Evolutionary conservation across 2,329 filamentous ascomycete genomes (phyloP).

Genomic region (Pseudogymnoascus sp.): DNA sequence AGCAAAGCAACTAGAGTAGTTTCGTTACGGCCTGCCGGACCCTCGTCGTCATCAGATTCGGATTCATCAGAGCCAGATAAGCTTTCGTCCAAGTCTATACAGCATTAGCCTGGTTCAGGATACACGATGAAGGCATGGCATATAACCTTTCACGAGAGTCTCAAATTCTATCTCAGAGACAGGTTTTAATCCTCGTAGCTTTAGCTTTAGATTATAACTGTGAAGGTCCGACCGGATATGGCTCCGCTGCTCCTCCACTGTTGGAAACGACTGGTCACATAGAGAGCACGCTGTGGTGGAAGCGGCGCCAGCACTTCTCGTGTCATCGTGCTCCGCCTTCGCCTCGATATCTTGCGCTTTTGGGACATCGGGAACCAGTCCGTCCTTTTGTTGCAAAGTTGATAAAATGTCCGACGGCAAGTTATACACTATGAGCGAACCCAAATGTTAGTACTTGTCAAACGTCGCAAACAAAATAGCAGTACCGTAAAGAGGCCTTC

Average conservation of each 20-base stretch:
- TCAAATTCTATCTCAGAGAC: conserved; percentile 82
- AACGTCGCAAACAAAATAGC: conserved; percentile 18
- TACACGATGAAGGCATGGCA: conserved; percentile 11
- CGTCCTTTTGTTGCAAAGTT: conserved; percentile 28
- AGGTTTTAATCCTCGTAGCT: conserved; percentile 63
- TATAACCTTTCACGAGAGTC: conserved; percentile 59
- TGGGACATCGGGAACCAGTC: not conserved
- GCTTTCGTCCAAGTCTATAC: conserved; percentile 71
- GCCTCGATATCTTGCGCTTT: not conserved
- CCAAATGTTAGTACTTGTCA: conserved; percentile 16
- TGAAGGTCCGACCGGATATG: conserved; percentile 90
- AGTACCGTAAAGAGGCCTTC: conserved; percentile 34
- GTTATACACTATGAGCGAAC: conserved; percentile 25
- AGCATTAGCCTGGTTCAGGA: not conserved
- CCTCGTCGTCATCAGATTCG: conserved; percentile 61
- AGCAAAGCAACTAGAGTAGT: conserved; percentile 69
- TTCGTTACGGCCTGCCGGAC: conserved; percentile 49
- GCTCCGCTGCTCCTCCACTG: conserved; percentile 70
- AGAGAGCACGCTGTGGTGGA: conserved; percentile 71
- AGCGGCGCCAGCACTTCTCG: conserved; percentile 16
- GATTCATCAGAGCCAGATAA: conserved; percentile 76
- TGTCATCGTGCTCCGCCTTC: not conserved
- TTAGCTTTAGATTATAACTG: conserved; percentile 90
- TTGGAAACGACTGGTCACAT: conserved; percentile 65
- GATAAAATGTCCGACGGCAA: conserved; percentile 30